Percentiles rank a stretch among this genome's conserved stretches.
phyloP scores from a whole-genome alignment of 495 filamentous ascomycete genomes.

The Recurvomyces mirabilis region DNA sequence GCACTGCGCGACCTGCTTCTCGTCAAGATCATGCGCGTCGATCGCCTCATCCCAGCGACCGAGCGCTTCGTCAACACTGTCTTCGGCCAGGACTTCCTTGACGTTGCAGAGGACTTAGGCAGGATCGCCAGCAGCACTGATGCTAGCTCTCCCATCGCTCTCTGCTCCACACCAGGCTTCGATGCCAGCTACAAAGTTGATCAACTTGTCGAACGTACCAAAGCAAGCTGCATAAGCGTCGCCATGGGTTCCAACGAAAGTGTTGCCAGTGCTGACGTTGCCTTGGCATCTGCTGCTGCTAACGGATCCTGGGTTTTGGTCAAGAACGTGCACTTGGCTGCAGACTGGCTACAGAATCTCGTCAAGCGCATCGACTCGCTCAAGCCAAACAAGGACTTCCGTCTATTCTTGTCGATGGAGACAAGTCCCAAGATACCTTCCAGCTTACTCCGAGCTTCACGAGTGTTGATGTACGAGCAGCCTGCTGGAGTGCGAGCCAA shows the following conservation, averaged over 20 bases:
- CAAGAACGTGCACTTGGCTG: constrained; percentile 97
- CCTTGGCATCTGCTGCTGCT: constrained; percentile 83
- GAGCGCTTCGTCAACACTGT: constrained; percentile 82
- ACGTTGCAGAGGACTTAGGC: constrained; percentile 71
- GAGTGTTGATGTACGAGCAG: constrained; percentile 96
- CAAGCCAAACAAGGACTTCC: constrained; percentile 87
- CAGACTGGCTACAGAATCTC: constrained; percentile 88
- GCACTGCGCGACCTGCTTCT: constrained; percentile 76
- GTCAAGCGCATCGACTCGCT: constrained; percentile 94
- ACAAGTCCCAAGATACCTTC: constrained; percentile 93
- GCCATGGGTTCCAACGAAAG: constrained; percentile 98
- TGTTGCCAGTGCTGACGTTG: constrained; percentile 83
- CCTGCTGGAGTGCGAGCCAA: constrained; percentile 93
- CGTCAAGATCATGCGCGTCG: constrained; percentile 87
- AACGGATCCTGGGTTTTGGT: constrained; percentile 92
- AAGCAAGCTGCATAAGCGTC: constrained; percentile 81
- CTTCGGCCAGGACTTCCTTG: constrained; percentile 75
- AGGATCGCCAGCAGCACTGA: constrained; percentile 75
- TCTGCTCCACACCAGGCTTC: constrained; percentile 91
- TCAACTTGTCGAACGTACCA: constrained; percentile 72
- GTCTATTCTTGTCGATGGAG: constrained; percentile 97
- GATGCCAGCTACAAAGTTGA: constrained; percentile 99
- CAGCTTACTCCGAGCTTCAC: constrained; percentile 83
- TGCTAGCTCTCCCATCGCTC: constrained; percentile 72
- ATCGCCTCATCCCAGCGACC: constrained; percentile 84